Evolutionary conservation across 2,329 filamentous ascomycete species (phyloP).

Genomic region (Annulohypoxylon truncatum): DNA sequence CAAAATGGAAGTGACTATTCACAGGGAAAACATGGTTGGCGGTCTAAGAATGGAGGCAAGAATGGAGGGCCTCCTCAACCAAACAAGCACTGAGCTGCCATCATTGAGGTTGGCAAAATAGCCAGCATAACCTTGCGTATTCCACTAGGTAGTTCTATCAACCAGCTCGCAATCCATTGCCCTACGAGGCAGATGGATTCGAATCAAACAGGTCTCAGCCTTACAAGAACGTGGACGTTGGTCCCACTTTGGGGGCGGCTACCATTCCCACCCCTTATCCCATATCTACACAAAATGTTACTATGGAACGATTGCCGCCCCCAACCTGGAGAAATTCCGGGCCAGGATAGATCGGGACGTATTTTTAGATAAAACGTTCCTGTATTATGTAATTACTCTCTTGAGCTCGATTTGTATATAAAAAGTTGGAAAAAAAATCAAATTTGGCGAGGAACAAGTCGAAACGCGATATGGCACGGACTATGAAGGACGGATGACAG

Average conservation of each 20-base stretch:
- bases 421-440: neutral
- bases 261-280: neutral
- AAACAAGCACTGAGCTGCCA: neutral
- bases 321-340: slow-evolving; percentile 34
- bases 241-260: slow-evolving; percentile 38
- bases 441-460: neutral
- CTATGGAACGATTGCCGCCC: slow-evolving; percentile 18
- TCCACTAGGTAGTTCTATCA: neutral
- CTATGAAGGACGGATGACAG: neutral
- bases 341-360: slow-evolving; percentile 30
- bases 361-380: neutral
- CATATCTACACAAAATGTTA: slow-evolving; percentile 3
- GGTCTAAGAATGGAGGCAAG: neutral
- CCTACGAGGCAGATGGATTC: slow-evolving; percentile 16
- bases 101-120: neutral
- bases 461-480: neutral
- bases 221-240: slow-evolving; percentile 33
- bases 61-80: neutral
- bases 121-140: slow-evolving; percentile 1
- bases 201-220: slow-evolving; percentile 30
- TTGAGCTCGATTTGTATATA: neutral
- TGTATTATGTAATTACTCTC: neutral
- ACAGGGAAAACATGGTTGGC: neutral
- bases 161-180: slow-evolving; percentile 15
- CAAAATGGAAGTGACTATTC: neutral